Conservation (phyloP, 2,329 filamentous ascomycete species). For the Colletotrichum tamarilloi region DNA sequence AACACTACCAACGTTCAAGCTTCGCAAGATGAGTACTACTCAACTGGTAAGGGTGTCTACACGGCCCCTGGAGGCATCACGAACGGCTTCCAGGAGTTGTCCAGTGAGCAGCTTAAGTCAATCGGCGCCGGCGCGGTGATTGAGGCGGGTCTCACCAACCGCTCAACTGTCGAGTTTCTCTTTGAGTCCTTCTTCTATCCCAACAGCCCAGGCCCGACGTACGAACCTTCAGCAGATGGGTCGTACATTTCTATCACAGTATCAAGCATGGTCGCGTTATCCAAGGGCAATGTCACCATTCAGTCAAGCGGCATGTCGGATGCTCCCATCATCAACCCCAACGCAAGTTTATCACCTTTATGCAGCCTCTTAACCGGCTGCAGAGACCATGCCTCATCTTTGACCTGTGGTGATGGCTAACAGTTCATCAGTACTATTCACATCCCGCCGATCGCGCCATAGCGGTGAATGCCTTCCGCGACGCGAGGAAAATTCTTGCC, state of each 20-base stretch:
- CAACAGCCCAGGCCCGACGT: conserved; percentile 41
- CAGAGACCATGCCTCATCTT: not conserved
- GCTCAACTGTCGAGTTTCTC: conserved; percentile 42
- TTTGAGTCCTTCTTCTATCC: conserved; percentile 43
- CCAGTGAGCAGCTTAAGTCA: conserved; percentile 32
- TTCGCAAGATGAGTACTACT: conserved; percentile 40
- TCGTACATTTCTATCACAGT: conserved; percentile 41
- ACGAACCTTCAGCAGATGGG: conserved; percentile 39
- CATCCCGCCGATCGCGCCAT: conserved; percentile 44
- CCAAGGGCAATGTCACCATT: conserved; percentile 39
- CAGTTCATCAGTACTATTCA: conserved; percentile 40
- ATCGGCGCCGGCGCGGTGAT: conserved; percentile 39
- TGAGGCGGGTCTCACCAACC: conserved; percentile 37
- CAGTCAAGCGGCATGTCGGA: conserved; percentile 37
- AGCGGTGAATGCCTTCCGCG: conserved; percentile 46
- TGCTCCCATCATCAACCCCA: conserved; percentile 39
- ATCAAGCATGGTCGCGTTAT: conserved; percentile 40
- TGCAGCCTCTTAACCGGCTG: not conserved
- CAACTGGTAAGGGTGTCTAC: conserved; percentile 37
- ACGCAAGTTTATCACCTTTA: conserved; percentile 29
- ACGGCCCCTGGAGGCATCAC: conserved; percentile 41
- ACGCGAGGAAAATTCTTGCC: conserved; percentile 43
- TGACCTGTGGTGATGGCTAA: conserved; percentile 26
- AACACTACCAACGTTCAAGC: conserved; percentile 34
- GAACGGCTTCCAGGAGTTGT: conserved; percentile 40